Evolutionary conservation across 768 basidiomycete species (phyloP).

Genomic region (Mycena capillaripes): DNA sequence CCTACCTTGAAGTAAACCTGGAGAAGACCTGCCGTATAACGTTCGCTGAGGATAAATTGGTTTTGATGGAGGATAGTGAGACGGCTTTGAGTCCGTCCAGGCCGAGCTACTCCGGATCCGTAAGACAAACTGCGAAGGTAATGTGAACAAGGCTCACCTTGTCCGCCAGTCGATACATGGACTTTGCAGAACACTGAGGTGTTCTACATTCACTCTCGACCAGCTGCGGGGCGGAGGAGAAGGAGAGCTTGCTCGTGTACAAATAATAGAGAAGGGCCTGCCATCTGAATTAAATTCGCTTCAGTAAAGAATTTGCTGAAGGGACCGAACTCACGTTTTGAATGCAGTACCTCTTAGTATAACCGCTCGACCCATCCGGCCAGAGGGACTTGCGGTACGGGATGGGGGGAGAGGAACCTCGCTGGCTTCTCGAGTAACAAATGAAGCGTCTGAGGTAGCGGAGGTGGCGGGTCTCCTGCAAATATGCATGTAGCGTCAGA

Average conservation of each 20-base stretch:
- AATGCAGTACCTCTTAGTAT: conserved; percentile 5
- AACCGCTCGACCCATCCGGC: neutral
- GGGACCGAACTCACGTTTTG: neutral
- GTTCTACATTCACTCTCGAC: neutral
- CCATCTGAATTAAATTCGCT: neutral
- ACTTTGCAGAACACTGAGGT: conserved; percentile 13
- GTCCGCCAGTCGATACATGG: conserved; percentile 16
- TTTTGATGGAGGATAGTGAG: conserved; percentile 4
- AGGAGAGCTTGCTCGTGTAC: conserved; percentile 8
- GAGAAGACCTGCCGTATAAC: conserved; percentile 22
- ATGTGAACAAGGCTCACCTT: neutral
- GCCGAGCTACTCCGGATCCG: neutral
- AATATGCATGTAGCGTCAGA: neutral
- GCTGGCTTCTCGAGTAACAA: neutral
- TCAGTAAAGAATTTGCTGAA: neutral
- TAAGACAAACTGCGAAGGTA: neutral
- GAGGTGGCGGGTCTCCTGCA: neutral
- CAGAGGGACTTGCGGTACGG: neutral
- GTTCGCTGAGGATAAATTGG: neutral
- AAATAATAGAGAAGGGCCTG: conserved; percentile 6
- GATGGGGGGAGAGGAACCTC: neutral
- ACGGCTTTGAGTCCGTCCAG: conserved; percentile 21
- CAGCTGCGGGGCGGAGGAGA: neutral
- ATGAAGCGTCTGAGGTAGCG: neutral
- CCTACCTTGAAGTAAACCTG: conserved; percentile 23